A percentile compares a stretch with the other conserved stretches of the same genome.
phyloP scores from a whole-genome alignment of 164 flowering plant species.

The Dillenia turbinata region DNA sequence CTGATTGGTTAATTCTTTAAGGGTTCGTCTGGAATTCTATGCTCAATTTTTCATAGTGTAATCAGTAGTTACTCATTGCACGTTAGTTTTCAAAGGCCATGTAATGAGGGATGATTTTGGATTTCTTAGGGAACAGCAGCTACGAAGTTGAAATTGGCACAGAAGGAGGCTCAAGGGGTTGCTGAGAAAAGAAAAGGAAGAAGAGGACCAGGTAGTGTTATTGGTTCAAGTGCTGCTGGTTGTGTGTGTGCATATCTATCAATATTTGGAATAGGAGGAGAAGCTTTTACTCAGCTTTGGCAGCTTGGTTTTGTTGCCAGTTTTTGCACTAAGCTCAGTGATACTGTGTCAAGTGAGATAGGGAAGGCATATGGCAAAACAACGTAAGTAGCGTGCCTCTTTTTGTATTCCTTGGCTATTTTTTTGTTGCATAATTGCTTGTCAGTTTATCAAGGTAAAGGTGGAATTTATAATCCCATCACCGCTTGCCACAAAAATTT shows the following conservation, averaged over 20 bases:
- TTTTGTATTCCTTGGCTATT: neutral
- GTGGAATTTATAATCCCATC: no score
- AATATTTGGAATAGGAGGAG: conserved; percentile 70
- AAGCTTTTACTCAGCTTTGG: conserved; percentile 52
- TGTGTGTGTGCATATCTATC: conserved; percentile 86
- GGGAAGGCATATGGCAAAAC: conserved; percentile 93
- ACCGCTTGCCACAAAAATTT: no score
- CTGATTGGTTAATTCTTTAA: neutral
- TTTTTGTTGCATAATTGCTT: no score
- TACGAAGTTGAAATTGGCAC: conserved; percentile 90
- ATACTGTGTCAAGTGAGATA: conserved; percentile 95
- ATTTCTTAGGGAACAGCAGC: conserved; percentile 78
- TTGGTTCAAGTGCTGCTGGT: conserved; percentile 99
- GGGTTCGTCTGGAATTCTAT: neutral
- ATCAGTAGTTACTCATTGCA: no score
- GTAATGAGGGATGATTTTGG: neutral
- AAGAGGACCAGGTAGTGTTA: conserved; percentile 95
- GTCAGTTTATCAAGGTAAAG: no score
- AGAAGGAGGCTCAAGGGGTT: conserved; percentile 93
- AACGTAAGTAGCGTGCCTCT: conserved; percentile 50
- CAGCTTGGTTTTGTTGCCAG: conserved; percentile 91
- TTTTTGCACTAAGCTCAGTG: conserved; percentile 95
- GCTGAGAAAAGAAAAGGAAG: conserved; percentile 96
- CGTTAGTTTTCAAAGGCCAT: no score
- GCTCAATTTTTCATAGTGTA: no score